phyloP scores from a whole-genome alignment of 352 stramenopile species.

The Thalassiosira gravida region DNA sequence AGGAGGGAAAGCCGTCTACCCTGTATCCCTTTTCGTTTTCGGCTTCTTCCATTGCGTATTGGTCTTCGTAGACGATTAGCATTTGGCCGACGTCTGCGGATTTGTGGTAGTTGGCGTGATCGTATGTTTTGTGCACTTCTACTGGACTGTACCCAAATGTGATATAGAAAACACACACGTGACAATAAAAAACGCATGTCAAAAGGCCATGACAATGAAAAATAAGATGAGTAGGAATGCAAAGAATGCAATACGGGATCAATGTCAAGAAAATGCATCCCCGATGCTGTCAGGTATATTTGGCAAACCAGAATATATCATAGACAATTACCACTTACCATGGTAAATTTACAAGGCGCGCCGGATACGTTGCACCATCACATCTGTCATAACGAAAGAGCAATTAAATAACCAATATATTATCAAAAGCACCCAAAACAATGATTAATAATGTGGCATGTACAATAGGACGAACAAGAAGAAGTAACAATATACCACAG shows the following conservation, averaged over 20 bases:
- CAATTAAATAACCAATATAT: slow-evolving; percentile 1
- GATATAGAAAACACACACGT: too few species aligned
- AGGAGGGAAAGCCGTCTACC: slow-evolving; percentile 61
- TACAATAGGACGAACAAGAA: background rate
- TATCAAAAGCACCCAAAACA: background rate
- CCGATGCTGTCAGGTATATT: too few species aligned
- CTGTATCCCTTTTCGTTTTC: slow-evolving; percentile 63
- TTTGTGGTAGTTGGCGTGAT: slow-evolving; percentile 85
- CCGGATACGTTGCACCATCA: slow-evolving; percentile 81
- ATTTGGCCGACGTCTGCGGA: slow-evolving; percentile 81
- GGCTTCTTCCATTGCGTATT: slow-evolving; percentile 78
- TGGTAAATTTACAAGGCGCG: slow-evolving; percentile 78
- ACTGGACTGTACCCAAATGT: slow-evolving; percentile 51
- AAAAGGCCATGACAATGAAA: too few species aligned
- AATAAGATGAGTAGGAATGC: too few species aligned
- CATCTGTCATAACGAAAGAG: slow-evolving; percentile 45
- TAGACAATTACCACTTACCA: slow-evolving; percentile 28
- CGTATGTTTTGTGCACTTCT: slow-evolving; percentile 85
- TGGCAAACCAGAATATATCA: slow-evolving; percentile 4
- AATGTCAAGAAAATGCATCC: too few species aligned
- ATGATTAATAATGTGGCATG: background rate
- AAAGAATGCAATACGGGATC: too few species aligned
- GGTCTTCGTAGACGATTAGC: slow-evolving; percentile 84
- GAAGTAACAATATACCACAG: too few species aligned
- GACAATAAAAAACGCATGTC: too few species aligned